A percentile compares a stretch with the other conserved stretches of the same genome.
Conservation (phyloP, 2,329 filamentous ascomycete species). For the Colletotrichum sp. region DNA sequence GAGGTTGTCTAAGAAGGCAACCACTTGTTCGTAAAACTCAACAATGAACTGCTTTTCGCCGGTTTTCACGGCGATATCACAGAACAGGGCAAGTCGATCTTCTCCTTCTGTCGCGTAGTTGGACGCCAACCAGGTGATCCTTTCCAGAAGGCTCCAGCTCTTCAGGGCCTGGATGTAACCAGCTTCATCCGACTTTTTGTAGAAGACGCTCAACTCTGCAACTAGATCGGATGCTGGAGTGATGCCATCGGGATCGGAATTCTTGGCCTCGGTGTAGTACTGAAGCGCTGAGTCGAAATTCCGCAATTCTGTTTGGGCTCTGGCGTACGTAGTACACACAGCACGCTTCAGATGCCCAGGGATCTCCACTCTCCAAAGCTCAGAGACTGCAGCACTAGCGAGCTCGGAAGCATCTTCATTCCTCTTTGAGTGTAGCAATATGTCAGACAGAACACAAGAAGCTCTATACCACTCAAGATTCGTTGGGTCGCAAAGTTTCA, state of each 20-base stretch:
- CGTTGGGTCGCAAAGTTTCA: background rate
- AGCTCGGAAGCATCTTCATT: background rate
- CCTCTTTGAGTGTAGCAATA: background rate
- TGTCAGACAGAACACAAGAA: background rate
- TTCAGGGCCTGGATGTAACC: background rate
- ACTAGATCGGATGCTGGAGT: background rate
- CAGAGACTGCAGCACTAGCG: background rate
- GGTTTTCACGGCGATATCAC: background rate
- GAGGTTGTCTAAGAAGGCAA: background rate
- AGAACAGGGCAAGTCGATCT: background rate
- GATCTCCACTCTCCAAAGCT: accelerated
- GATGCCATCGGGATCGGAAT: background rate
- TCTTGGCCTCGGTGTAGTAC: background rate
- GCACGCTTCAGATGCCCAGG: background rate
- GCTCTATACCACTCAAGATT: background rate
- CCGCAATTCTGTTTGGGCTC: background rate
- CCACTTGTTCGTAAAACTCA: background rate
- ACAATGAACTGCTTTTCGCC: background rate
- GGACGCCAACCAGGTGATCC: background rate
- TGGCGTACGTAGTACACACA: background rate
- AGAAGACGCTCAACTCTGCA: background rate
- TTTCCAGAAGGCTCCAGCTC: background rate
- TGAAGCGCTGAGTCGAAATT: background rate
- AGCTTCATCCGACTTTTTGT: background rate
- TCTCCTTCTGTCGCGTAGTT: background rate